Conservation (phyloP, 371 early-diverging fungal genomes). For the Apophysomyces elegans region DNA sequence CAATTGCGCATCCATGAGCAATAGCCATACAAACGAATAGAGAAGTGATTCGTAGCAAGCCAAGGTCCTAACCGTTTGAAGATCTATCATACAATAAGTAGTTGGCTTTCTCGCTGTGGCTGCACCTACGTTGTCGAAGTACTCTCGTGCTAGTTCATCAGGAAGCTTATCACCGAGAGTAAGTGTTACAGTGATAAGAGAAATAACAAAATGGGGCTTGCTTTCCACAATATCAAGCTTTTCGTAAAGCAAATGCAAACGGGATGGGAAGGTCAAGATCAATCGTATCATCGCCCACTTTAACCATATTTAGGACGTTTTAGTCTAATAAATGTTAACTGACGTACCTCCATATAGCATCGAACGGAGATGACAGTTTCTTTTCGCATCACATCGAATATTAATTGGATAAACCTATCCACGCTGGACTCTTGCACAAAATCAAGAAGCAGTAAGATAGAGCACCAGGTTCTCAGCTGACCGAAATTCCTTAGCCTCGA, state of each 20-base stretch:
- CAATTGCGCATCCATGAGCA: slow-evolving; percentile 45
- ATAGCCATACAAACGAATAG: slow-evolving; percentile 42
- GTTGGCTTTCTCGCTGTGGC: not conserved
- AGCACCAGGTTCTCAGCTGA: slow-evolving; percentile 57
- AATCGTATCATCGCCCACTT: slow-evolving; percentile 43
- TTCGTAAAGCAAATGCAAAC: slow-evolving; percentile 28
- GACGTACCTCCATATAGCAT: slow-evolving; percentile 52
- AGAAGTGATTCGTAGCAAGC: slow-evolving; percentile 49
- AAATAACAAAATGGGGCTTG: slow-evolving; percentile 50
- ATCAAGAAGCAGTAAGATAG: slow-evolving; percentile 50
- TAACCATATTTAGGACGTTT: not conserved
- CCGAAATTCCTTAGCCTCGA: not conserved
- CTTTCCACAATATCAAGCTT: slow-evolving; percentile 34
- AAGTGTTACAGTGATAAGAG: slow-evolving; percentile 49
- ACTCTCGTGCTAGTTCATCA: slow-evolving; percentile 16
- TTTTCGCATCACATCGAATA: slow-evolving; percentile 40
- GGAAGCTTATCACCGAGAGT: slow-evolving; percentile 37
- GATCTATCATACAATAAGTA: slow-evolving; percentile 16
- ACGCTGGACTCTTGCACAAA: slow-evolving; percentile 40
- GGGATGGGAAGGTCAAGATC: slow-evolving; percentile 32
- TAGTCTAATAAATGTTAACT: not conserved
- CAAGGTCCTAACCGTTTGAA: slow-evolving; percentile 43
- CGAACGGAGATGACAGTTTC: slow-evolving; percentile 56
- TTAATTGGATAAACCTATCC: slow-evolving; percentile 26
- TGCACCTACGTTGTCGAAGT: slow-evolving; percentile 29